Base-by-base conservation (phyloP, 768 basidiomycete genomes). In the Phlebiopsis flavidoalba region DNA sequence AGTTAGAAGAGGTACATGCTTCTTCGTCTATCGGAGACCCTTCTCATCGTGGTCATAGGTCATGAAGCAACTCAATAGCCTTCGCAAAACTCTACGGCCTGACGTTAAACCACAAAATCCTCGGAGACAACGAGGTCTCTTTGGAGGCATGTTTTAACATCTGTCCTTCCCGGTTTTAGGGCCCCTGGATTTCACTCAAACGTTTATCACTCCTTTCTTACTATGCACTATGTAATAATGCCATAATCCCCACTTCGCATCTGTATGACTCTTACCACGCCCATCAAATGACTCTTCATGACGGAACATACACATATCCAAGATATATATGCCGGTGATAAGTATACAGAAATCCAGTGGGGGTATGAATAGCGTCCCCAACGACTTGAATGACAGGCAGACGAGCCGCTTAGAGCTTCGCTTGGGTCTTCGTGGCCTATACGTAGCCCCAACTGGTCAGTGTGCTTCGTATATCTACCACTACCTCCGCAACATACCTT, bases 21-120 rank as follows among this genome's bases (percentile, higher is more conserved):
- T 64, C 43, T 36, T 7, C 31, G 67, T 17, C 61, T 49, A 45
- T 43, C 17, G 3, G 26, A 31, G 17, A 43, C 8, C 40, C 3
- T 12, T 17, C 40, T 7, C 12, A 24, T n/a, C 3, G 11, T 60
- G n/a, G 0, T 66, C 93, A 91, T 17, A 43, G 40, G 93, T 95
- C 53, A 96, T 95, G 91, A 92, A 95, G 70, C 95, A 94, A 64
- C 84, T 99, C 37, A 95, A 95, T 70, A 88, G 91, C 65, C 75
- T n/a, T 98, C 47, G 93, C 93, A 19, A n/a, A n/a, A 92, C 92
- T 43, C 82, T 98, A 36, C 89, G 95, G 46, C 79, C 91, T 26
- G 93, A 96, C 19, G 57, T 49, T 70, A 81, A 86, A 36, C 85
- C 91, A 63, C 85, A 91, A 22, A 77, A 83, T 7, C 83, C 87